These are phyloP conservation scores for Oryza meridionalis DNA, from an alignment of 176 grass and related monocot species.

Conservation along the genomic window DNA sequence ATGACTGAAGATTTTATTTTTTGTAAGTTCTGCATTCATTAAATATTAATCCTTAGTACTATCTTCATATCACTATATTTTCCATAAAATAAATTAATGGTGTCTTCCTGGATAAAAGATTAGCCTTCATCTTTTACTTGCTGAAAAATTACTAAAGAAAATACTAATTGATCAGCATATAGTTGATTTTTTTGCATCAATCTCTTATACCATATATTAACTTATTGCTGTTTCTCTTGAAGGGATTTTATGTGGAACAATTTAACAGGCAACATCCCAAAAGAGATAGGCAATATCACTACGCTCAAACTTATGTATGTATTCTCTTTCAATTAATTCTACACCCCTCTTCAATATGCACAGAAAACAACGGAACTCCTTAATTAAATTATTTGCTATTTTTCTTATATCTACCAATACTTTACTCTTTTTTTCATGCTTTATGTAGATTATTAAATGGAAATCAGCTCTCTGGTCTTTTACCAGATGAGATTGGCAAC, in stretches of 20 bases:
- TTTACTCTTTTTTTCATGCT: constrained; percentile 13
- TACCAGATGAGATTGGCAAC: constrained; percentile 87
- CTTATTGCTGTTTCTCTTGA: constrained; percentile 45
- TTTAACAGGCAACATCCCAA: constrained; percentile 83
- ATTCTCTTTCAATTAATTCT: constrained; percentile 14
- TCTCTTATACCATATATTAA: constrained; percentile 23
- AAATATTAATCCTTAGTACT: constrained; percentile 25
- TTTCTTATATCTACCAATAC: constrained; percentile 11
- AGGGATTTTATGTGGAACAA: constrained; percentile 99
- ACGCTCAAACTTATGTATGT: constrained; percentile 88
- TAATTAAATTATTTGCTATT: not conserved
- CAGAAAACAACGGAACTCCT: constrained; percentile 14
- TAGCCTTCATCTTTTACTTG: not conserved
- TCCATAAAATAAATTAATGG: constrained; percentile 6
- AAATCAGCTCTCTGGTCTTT: constrained; percentile 71
- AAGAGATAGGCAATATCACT: constrained; percentile 84
- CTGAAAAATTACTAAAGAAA: not conserved
- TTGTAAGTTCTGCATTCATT: not conserved
- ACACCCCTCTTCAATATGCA: constrained; percentile 25
- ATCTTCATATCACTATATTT: constrained; percentile 21
- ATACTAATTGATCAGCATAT: not conserved
- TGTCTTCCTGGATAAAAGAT: not conserved
- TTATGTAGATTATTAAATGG: constrained; percentile 86
- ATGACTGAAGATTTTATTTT: constrained; percentile 22
- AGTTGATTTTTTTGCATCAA: constrained; percentile 11